Base-by-base conservation (phyloP, 306 rosid genomes). In the Acacia crassicarpa region DNA sequence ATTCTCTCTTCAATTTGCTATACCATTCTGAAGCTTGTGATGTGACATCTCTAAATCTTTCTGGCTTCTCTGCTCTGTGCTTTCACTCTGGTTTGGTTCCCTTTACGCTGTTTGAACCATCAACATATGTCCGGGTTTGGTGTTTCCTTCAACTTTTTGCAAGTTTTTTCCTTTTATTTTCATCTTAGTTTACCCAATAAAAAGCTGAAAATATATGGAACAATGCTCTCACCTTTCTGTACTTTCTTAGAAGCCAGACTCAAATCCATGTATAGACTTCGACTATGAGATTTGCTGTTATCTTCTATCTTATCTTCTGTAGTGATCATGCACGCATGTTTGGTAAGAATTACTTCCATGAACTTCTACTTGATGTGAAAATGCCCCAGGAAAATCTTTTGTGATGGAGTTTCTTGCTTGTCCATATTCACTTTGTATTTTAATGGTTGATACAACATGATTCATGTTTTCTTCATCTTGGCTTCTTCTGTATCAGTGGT, bases 381-480 rank as follows among this genome's bases (percentile, higher is more conserved):
- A n/a, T 56, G 59, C 17, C 73, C 3, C 4, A 16, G 56, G 2
- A 20, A 73, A 6, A 48, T 38, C 33, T 49, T 5, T 35, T 63
- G 16, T 61, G 19, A 19, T 65, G 66, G 12, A 63, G 8, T 61
- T 17, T 12, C 23, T 66, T 40, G 40, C 78, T 27, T 77, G n/a
- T 70, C 49, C 16, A 15, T 58, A 43, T 43, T 41, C 62, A 5
- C 16, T 25, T 38, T 62, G 58, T 70, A 27, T 13, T 25, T 25
- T 44, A 66, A 67, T 45, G 45, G 67, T 81, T 81, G 12, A 43
- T 84, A 35, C 54, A 48, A 67, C 68, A 27, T 27, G 49, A 27
- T 72, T 85, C 76, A 44, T 77, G 46, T 54, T 73, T 63, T 80
- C 75, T 33, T 79, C 72, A 78, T 78, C 69, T 8, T 32, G 53